Base-by-base conservation (phyloP, 208 protist species). In the Acanthamoeba healyi region DNA sequence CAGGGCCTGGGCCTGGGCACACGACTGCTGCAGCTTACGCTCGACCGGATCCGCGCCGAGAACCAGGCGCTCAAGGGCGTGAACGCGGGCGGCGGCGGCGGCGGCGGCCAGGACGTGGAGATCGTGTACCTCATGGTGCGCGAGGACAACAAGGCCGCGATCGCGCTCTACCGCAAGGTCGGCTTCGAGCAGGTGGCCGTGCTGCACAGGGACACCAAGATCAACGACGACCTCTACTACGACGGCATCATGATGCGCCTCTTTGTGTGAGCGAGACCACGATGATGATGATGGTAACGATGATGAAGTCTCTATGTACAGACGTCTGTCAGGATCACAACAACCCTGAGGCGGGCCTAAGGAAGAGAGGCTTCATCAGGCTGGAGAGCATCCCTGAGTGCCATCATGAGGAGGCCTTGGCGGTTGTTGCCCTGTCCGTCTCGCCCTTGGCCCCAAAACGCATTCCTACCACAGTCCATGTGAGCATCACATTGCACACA, bases 101-200 rank as follows among this genome's bases (percentile, higher is more conserved):
- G 29, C 26, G 61, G 0, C 6, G 70, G 70, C 0, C 70, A 81
- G 70, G 70, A 38, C 38, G 46, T 81, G 36, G 70, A 81, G 70
- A 81, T 81, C 40, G 24, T 81, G 70, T 81, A 81, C 70, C 38
- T 81, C 36, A 81, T 81, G 70, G 70, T 81, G 38, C 70, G 70
- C 70, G 70, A 81, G 70, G 70, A 81, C 70, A 81, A 81, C 26
- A 26, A 38, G 24, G 19, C 70, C 17, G 70, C 70, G 38, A 24
- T 81, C 36, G 26, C 22, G 22, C 70, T 81, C 36, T 81, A 81
- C 70, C 70, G 19, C 70, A 81, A 81, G 70, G 19, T 46, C 2
- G 70, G 70, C 9, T 81, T 81, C 70, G 70, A 81, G 70, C 34
- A 44, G 36, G 70, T 81, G 70, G 70, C 70, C 17, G 70, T 81